A percentile compares a stretch with the other conserved stretches of the same genome.
These are phyloP conservation scores for Fusarium sp. DNA, from an alignment of 2,329 filamentous ascomycete species.

Conservation along the genomic window DNA sequence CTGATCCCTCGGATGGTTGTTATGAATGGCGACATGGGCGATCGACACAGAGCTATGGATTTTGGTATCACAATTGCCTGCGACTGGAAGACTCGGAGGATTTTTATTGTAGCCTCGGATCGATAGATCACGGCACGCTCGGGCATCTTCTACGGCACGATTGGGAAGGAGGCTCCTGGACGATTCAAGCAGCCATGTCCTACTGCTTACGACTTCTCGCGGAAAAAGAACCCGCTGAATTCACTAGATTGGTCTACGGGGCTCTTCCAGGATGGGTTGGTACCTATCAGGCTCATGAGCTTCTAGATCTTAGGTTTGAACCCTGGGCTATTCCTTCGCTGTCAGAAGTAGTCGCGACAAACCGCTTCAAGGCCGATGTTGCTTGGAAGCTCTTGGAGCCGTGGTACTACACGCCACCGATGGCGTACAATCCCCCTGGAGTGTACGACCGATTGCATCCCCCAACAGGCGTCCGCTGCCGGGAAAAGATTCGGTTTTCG, in stretches of 20 bases:
- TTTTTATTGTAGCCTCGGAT: neutral
- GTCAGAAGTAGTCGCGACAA: neutral
- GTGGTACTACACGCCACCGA: neutral
- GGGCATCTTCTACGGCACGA: neutral
- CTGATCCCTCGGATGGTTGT: neutral
- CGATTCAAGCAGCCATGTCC: neutral
- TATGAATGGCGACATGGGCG: neutral
- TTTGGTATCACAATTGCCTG: neutral
- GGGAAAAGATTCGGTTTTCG: constrained; percentile 16
- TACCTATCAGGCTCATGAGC: neutral
- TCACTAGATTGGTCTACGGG: neutral
- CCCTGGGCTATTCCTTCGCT: neutral
- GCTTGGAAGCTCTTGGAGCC: neutral
- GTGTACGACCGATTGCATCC: neutral
- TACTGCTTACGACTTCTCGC: neutral
- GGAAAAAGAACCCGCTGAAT: neutral
- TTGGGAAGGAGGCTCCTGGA: neutral
- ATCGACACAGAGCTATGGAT: neutral
- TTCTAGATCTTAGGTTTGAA: neutral
- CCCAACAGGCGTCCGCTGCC: neutral
- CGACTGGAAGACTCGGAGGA: neutral
- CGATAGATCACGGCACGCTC: neutral
- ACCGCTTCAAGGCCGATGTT: neutral
- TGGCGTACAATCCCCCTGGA: neutral
- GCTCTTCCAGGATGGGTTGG: neutral